These are phyloP conservation scores for Cladosporium sp. DNA, from an alignment of 2,329 filamentous ascomycete genomes.

Conservation along the genomic window DNA sequence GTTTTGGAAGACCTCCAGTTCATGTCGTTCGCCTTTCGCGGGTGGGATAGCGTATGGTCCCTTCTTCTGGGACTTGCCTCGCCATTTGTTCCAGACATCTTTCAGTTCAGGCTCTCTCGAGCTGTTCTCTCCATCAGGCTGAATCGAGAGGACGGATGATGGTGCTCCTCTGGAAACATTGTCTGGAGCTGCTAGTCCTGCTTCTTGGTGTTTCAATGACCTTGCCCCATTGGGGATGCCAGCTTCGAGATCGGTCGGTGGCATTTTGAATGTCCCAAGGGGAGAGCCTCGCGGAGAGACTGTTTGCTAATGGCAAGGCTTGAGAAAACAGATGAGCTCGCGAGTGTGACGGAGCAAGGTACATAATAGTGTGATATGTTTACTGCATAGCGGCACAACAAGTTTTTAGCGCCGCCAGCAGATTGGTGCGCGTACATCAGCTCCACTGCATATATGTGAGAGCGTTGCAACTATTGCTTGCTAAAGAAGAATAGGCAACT, in stretches of 20 bases:
- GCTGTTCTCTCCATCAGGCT: background rate
- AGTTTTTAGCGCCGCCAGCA: background rate
- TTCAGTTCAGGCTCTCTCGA: background rate
- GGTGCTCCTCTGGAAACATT: background rate
- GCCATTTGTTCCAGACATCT: constrained; percentile 7
- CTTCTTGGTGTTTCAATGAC: background rate
- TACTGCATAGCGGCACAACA: background rate
- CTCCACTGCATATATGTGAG: background rate
- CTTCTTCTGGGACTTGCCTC: background rate
- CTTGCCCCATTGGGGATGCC: background rate
- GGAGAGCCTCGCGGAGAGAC: too few relatives aligned
- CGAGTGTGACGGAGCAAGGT: background rate
- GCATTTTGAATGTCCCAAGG: background rate
- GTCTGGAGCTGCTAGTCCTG: background rate
- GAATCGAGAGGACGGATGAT: background rate
- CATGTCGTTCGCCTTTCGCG: background rate
- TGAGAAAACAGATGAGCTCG: background rate
- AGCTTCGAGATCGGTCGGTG: background rate
- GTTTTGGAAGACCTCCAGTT: constrained; percentile 9
- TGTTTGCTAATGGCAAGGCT: background rate
- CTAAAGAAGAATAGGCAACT: background rate
- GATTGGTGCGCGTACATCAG: background rate
- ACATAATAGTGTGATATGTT: background rate
- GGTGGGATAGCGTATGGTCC: background rate
- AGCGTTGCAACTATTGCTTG: constrained; percentile 10